Evolutionary conservation across 352 stramenopile genomes (phyloP).

Genomic region (Phytophthora palmivora): DNA sequence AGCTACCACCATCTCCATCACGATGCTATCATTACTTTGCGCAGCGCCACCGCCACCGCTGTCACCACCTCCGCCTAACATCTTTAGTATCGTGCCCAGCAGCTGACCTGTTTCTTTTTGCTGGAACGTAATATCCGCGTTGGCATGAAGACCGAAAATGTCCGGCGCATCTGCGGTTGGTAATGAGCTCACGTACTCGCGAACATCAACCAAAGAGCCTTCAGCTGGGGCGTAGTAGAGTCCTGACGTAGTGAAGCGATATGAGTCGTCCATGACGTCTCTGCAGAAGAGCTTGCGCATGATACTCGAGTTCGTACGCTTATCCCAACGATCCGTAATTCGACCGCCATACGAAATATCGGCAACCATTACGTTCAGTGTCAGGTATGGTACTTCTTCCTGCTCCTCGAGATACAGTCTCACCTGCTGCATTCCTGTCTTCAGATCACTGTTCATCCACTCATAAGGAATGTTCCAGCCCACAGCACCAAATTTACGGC

Average conservation of each 20-base stretch:
- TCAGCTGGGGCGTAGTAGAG: slow-evolving; percentile 85
- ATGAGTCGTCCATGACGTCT: slow-evolving; percentile 89
- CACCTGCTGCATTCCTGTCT: slow-evolving; percentile 94
- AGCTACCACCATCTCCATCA: slow-evolving; percentile 85
- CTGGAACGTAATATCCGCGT: slow-evolving; percentile 95
- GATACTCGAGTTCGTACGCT: slow-evolving; percentile 94
- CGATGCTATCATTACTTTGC: slow-evolving; percentile 75
- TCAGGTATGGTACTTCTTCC: slow-evolving; percentile 92
- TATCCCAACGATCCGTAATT: slow-evolving; percentile 96
- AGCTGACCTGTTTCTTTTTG: slow-evolving; percentile 91
- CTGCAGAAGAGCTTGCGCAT: slow-evolving; percentile 93
- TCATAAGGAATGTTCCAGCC: slow-evolving; percentile 97
- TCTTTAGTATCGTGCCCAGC: slow-evolving; percentile 73
- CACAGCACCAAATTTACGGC: slow-evolving; percentile 94
- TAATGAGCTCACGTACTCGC: slow-evolving; percentile 86
- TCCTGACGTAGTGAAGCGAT: slow-evolving; percentile 77
- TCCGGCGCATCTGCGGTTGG: slow-evolving; percentile 89
- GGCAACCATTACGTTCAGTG: slow-evolving; percentile 94
- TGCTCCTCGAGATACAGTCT: slow-evolving; percentile 95
- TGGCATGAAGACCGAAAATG: slow-evolving; percentile 94
- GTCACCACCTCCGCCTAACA: slow-evolving; percentile 70
- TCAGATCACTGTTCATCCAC: slow-evolving; percentile 97
- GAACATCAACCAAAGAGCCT: slow-evolving; percentile 58
- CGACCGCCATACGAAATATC: slow-evolving; percentile 96
- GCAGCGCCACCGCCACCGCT: slow-evolving; percentile 49